Percentiles rank a stretch among this genome's conserved stretches.
phyloP scores from a whole-genome alignment of 768 basidiomycete genomes.

The Gymnopilus dilepis region DNA sequence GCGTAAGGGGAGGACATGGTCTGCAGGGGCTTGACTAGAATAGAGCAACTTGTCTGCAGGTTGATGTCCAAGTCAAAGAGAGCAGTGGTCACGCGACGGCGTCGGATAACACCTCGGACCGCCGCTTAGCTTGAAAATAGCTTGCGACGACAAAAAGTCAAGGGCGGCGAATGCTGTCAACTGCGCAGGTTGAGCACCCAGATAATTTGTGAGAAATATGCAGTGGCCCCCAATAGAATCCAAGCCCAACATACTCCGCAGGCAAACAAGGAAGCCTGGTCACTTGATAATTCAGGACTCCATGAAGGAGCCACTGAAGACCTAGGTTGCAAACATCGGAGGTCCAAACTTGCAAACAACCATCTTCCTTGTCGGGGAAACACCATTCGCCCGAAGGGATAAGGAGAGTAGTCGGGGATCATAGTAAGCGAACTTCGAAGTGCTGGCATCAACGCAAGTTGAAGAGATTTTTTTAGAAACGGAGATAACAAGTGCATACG shows the following conservation, averaged over 20 bases:
- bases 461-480: conserved; percentile 15
- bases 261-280: neutral
- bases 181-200: no score
- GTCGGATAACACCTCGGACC: neutral
- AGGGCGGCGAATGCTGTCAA: no score
- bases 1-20: neutral
- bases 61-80: neutral
- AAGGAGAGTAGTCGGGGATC: neutral
- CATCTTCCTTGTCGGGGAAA: conserved; percentile 1
- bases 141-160: no score
- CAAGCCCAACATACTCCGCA: neutral
- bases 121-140: neutral
- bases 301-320: neutral
- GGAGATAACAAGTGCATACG: conserved; percentile 13
- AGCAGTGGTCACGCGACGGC: conserved; percentile 7
- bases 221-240: no score
- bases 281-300: neutral
- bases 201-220: no score
- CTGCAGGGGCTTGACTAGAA: conserved; percentile 1
- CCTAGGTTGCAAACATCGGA: no score
- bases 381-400: neutral
- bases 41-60: neutral
- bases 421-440: no score
- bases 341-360: neutral
- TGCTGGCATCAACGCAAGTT: neutral